phyloP scores from a whole-genome alignment of 495 filamentous ascomycete genomes.

The Chaetomidium leptoderma region DNA sequence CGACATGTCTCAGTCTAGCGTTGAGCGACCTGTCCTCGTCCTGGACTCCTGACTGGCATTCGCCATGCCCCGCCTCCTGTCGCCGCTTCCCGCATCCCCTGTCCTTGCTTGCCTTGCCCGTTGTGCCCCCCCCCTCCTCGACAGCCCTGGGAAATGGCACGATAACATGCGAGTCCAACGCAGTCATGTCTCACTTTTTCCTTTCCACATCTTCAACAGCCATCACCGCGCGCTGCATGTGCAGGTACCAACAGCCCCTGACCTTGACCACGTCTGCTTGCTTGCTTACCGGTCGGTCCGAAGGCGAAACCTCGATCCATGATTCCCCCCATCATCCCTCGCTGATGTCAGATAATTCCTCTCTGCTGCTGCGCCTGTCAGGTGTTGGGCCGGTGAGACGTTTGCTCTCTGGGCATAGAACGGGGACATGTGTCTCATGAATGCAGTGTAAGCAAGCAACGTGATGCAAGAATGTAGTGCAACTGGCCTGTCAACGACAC shows the following conservation, averaged over 20 bases:
- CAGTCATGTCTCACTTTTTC: background rate
- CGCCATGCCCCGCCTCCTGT: background rate
- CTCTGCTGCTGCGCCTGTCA: background rate
- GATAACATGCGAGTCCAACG: background rate
- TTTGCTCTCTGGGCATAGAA: background rate
- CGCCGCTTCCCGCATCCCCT: background rate
- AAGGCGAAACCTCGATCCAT: background rate
- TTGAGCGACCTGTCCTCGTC: background rate
- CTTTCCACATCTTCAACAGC: background rate
- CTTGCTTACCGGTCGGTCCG: background rate
- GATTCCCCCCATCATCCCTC: no score
- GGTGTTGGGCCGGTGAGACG: background rate
- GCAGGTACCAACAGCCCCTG: background rate
- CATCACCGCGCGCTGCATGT: background rate
- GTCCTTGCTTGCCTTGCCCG: background rate
- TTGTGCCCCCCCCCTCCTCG: background rate
- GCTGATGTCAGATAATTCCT: background rate
- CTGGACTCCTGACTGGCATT: background rate
- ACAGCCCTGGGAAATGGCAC: background rate
- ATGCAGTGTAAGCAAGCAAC: background rate
- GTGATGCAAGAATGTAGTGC: background rate
- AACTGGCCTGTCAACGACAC: background rate
- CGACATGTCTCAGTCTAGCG: background rate
- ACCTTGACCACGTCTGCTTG: background rate
- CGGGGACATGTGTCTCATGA: no score